Evolutionary conservation across 495 filamentous ascomycete species (phyloP), one percentile per base, ranked within the genome.

Genomic region (Aspergillus heteromorphus): DNA sequence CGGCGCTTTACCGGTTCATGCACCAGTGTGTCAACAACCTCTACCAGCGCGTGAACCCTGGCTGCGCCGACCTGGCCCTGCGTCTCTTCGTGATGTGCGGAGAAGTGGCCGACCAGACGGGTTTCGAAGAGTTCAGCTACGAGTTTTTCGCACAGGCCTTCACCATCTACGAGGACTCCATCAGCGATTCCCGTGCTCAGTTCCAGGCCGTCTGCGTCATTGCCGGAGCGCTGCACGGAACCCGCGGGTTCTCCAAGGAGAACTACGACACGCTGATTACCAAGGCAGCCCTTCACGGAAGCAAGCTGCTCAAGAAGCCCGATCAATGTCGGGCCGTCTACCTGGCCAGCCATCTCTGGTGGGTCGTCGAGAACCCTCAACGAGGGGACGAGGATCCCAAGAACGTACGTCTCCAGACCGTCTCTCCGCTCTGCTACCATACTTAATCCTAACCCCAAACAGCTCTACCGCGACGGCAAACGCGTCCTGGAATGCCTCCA

Each of bases 111-210:
- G 92, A 96, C 62, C 88, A 93, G 68, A 92, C 85, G 5, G 89
- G 87, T 13, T 92, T 92, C 59, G 93, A 97, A 69, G 93, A 97
- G 71, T 87, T 96, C 21, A 87, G 89, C 16, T 98, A 98, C 69
- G 93, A 98, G 69, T 97, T 95, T 77, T 98, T 97, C 62, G 93
- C 92, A 2, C 95, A 98, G 65, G 93, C 93, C 1, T 98, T 98
- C 57, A 97, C 93, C 0, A 90, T 97, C 27, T 98, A 98, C 66
- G 93, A 98, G 65, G 95, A 97, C 71, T 83, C 88, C 1, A 88
- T 98, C 54, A 92, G 88, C 51, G 93, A 98, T 66, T 95, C 89
- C 13, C 85, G 93, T 54, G 92, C 91, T 0, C 93, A 98, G 65
- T 98, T 96, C 76, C 93, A 98, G 71, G 92, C 95, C 10, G 93